Base-by-base conservation (phyloP, 768 basidiomycete genomes). In the Lepiota subincarnata region DNA sequence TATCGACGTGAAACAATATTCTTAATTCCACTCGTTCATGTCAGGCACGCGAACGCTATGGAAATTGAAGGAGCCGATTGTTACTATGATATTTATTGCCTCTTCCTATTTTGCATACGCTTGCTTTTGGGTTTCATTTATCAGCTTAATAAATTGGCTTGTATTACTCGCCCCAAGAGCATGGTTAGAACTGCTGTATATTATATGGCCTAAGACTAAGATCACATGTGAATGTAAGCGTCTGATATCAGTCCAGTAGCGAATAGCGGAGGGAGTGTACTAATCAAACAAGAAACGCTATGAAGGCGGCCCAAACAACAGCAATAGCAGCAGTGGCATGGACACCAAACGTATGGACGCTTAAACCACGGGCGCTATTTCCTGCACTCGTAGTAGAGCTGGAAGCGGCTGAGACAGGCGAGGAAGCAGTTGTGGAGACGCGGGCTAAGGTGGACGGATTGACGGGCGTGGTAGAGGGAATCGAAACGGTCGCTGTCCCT, bases 401-500 rank as follows among this genome's bases (percentile, higher is more conserved):
- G 13, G 26, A 11, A 46, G 52, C 41, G 13, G 53, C 58, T 16
- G 59, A 51, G 34, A 53, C 54, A 37, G 58, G 53, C 22, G 52
- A 44, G 18, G 60, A 57, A 12, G 55, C 42, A 40, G 56, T 22
- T 3, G 31, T 2, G 38, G 59, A 43, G 1, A 46, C 45, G 35
- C 59, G 35, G 19, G 53, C 56, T 50, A 86, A 76, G 1, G 87
- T 89, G 35, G 84, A 79, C 8, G 82, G 76, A 56, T 80, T 70
- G 14, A 90, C 87, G 10, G 84, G 65, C n/a, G 83, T 79, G 37
- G 89, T 91, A 18, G 80, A 60, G 40, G 78, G 70, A 41, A 82
- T 63, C 26, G 79, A 71, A 38, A 62, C 70, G 18, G 81, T 82
- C 11, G 80, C 73, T 3, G 74, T 74, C 20, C 89, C 89, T 60